Conservation (phyloP, 768 basidiomycete genomes). For the Dictyophora rubrovolvata region DNA sequence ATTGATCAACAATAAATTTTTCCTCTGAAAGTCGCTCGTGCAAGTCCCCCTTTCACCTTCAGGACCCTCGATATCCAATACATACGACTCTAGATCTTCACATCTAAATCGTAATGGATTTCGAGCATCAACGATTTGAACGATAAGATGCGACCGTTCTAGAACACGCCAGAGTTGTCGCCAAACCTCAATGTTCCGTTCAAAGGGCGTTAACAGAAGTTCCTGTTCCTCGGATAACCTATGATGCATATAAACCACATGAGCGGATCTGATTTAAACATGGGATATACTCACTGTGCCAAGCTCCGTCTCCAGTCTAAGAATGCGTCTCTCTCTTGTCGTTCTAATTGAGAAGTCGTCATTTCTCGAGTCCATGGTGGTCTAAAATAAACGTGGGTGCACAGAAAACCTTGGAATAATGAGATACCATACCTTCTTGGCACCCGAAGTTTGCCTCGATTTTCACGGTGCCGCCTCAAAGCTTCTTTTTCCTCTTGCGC, state of each 20-base stretch:
- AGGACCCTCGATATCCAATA: constrained; percentile 70
- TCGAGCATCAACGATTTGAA: constrained; percentile 94
- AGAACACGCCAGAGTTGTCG: constrained; percentile 95
- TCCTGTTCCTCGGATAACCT: constrained; percentile 83
- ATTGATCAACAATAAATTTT: constrained; percentile 80
- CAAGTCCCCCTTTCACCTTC: constrained; percentile 77
- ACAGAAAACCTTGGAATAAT: neutral
- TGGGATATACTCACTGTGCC: constrained; percentile 58
- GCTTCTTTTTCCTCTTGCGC: constrained; percentile 74
- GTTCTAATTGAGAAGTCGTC: constrained; percentile 69
- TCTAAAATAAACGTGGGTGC: constrained; percentile 23
- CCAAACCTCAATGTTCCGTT: constrained; percentile 98
- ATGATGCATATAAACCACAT: neutral
- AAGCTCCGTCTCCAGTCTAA: constrained; percentile 88
- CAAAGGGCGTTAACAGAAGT: constrained; percentile 90
- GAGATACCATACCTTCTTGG: constrained; percentile 41
- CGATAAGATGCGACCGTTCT: constrained; percentile 87
- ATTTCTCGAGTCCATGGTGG: constrained; percentile 83
- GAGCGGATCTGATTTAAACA: neutral
- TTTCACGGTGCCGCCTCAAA: constrained; percentile 61
- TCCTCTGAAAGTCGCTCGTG: constrained; percentile 46
- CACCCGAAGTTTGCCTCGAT: constrained; percentile 68
- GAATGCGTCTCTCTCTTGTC: constrained; percentile 83
- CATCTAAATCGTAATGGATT: constrained; percentile 89
- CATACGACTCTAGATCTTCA: constrained; percentile 81